Base-by-base conservation (phyloP, 768 basidiomycete genomes). In the Podaxis carcinomalis region DNA sequence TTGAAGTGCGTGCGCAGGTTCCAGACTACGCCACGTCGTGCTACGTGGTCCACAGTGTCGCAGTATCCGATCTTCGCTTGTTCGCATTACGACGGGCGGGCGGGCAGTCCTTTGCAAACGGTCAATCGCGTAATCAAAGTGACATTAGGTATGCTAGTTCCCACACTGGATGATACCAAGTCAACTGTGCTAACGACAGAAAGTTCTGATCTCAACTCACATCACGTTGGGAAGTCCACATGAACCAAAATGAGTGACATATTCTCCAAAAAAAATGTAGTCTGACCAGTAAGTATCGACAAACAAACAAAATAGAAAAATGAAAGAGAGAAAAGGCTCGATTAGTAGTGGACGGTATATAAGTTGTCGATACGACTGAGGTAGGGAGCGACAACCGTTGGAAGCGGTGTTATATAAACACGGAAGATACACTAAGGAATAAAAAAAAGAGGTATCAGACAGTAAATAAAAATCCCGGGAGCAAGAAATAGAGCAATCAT, bases 311-410 rank as follows among this genome's bases (percentile, higher is more conserved):
- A 7, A 23, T 21, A 51, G 13, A 55, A n/a, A n/a, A n/a, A n/a
- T 39, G 19, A 40, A 55, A 50, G 47, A 10, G 32, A 50, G 27
- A 10, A 40, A 39, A 28, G 19, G 44, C 27, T 51, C 27, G 23
- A 40, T 58, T 49, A 59, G 25, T 59, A 59, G 37, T 50, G 23
- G 39, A 40, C 50, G 56, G 23, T 51, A 59, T 59, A 59, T 59
- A 59, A 59, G 32, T 21, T 19, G 49, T 19, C 47, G 57, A 32
- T 35, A 5, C 21, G 21, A 37, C 32, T 32, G 39, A 40, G 21
- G 6, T 37, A 59, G 57, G 50, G 57, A 51, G 57, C 49, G 57
- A 59, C 37, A 40, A 59, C 25, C 16, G 46, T 57, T 57, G 47
- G 57, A 39, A 50, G 32, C 14, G 37, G 51, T 53, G 55, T 32